Evolutionary conservation across 371 early-diverging fungal species (phyloP).

Genomic region (Choanephora cucurbitarum): DNA sequence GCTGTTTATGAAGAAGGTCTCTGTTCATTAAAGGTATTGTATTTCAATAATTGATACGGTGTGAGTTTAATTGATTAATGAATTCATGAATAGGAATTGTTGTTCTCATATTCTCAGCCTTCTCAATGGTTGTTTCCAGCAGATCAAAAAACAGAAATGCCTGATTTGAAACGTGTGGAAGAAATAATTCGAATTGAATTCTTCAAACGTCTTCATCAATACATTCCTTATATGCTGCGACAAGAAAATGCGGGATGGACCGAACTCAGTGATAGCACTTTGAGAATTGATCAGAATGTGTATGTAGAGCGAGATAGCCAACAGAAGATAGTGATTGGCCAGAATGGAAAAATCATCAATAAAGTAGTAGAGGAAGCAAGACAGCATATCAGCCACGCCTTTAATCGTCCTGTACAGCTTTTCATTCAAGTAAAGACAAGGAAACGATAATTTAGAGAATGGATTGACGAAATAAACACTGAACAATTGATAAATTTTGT

Average conservation of each 20-base stretch:
- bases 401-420: conserved; percentile 49
- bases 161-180: conserved; percentile 68
- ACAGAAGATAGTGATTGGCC: conserved; percentile 59
- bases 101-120: too few species aligned
- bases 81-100: conserved; percentile 36
- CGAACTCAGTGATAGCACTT: conserved; percentile 40
- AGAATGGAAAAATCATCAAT: conserved; percentile 50
- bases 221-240: conserved; percentile 69
- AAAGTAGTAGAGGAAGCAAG: conserved; percentile 50
- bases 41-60: too few species aligned
- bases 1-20: conserved; percentile 40
- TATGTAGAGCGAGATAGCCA: conserved; percentile 54
- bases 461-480: too few species aligned
- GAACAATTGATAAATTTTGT: too few species aligned
- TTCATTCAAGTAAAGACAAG: conserved; percentile 58
- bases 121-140: too few species aligned
- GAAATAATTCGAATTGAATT: conserved; percentile 75
- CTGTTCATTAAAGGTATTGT: conserved; percentile 36
- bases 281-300: conserved; percentile 61
- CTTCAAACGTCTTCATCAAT: conserved; percentile 57
- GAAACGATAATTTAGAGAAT: too few species aligned
- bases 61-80: too few species aligned
- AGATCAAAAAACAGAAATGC: conserved; percentile 62
- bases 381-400: conserved; percentile 41
- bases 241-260: conserved; percentile 75